Percentiles rank a stretch among this genome's conserved stretches.
Conservation (phyloP, 2,329 filamentous ascomycete species). For the Aureobasidium subglaciale region DNA sequence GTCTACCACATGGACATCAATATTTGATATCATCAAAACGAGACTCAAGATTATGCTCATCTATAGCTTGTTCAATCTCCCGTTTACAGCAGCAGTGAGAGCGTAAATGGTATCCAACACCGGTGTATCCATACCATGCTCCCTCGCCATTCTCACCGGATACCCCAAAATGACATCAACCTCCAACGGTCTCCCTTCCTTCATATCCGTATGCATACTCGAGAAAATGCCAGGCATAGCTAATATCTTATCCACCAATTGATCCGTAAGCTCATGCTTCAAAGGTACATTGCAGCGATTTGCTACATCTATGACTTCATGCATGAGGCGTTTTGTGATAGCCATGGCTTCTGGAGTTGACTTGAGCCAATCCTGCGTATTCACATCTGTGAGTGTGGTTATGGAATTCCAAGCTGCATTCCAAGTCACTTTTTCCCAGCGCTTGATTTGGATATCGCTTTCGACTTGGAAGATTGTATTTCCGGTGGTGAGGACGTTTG, state of each 20-base stretch:
- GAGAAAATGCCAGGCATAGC: conserved; percentile 35
- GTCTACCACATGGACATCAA: too few relatives aligned
- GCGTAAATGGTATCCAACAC: conserved; percentile 35
- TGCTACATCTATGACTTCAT: conserved; percentile 37
- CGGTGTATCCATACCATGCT: conserved; percentile 34
- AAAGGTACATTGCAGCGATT: conserved; percentile 33
- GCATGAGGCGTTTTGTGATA: conserved; percentile 36
- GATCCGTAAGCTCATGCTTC: conserved; percentile 31
- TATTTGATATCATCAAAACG: too few relatives aligned
- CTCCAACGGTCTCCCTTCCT: conserved; percentile 37
- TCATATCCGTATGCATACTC: conserved; percentile 41
- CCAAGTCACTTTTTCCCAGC: conserved; percentile 56
- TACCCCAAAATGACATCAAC: conserved; percentile 42
- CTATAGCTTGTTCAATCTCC: conserved; percentile 18
- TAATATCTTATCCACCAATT: conserved; percentile 33
- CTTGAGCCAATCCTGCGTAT: conserved; percentile 37
- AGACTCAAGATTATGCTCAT: too few relatives aligned
- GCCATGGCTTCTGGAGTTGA: conserved; percentile 34
- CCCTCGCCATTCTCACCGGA: conserved; percentile 33
- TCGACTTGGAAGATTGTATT: conserved; percentile 43
- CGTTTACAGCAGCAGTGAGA: conserved; percentile 22
- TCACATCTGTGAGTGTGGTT: conserved; percentile 37
- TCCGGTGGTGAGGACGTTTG: conserved; percentile 35
- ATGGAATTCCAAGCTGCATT: conserved; percentile 57
- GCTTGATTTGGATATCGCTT: conserved; percentile 48